Evolutionary conservation across 768 basidiomycete genomes (phyloP), one percentile per base, ranked within the genome.

Genomic region (Boletus vermiculosoides): DNA sequence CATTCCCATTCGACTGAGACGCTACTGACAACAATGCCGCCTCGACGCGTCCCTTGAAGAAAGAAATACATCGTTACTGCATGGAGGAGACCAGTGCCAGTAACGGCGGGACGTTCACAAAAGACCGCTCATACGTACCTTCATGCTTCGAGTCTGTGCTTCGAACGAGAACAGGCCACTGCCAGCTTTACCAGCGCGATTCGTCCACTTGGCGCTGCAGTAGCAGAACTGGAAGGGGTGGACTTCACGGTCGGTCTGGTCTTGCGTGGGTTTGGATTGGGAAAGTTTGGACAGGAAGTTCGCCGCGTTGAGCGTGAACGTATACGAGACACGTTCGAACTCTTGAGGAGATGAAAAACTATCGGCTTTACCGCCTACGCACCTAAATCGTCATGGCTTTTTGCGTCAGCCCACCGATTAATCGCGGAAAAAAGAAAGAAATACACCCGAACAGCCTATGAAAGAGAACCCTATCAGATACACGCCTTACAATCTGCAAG

Each of bases 211-310:
- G 45, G 44, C 40, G 50, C 68, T 69, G 55, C 61, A 69, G 51
- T 69, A 69, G 54, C 67, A 69, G 53, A 69, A 69, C 33, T 65
- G 60, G 42, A 69, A 58, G 1, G 61, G 63, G 0, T 54, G 63
- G 36, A 34, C 5, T 3, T n/a, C 37, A 25, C 16, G 36, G 16
- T 30, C 55, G 1, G 34, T 18, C 34, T 52, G 49, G 30, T 25
- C 40, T 48, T 57, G 40, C n/a, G 56, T 4, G 15, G 13, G 7
- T 22, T 50, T 60, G 5, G 54, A 53, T 30, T 63, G 53, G 18
- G 41, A 61, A 11, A 69, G 54, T 22, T 57, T 65, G 48, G 58
- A 60, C 7, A 69, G 30, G 61, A 69, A 69, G 28, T 50, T 47
- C 0, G 55, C 65, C 1, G 65, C 65, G 42, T 69, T 67, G 28